Percentiles rank a stretch among this genome's conserved stretches.
Evolutionary conservation across 2,329 filamentous ascomycete genomes (phyloP).

Genomic region (Fusarium austroafricanum): DNA sequence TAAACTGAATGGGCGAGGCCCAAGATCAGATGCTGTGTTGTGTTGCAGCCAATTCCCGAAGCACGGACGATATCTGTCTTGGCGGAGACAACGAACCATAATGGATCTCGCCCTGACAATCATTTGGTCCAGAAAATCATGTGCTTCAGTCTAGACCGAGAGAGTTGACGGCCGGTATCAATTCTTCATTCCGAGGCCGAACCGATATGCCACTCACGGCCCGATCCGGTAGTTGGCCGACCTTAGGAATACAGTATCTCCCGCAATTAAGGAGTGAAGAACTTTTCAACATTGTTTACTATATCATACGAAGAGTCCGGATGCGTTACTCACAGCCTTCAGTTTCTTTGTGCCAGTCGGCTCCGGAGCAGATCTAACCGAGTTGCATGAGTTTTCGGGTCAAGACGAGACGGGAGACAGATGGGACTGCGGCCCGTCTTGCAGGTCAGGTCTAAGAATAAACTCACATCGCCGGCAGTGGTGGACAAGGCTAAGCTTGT

Average conservation of each 20-base stretch:
- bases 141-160: slow-evolving; percentile 1
- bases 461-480: slow-evolving; percentile 20
- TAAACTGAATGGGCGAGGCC: slow-evolving; percentile 4
- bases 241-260: neutral
- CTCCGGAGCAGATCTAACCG: neutral
- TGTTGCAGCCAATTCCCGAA: slow-evolving; percentile 7
- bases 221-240: slow-evolving; percentile 25
- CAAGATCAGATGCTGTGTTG: slow-evolving; percentile 5
- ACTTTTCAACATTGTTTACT: neutral
- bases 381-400: neutral
- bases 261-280: neutral
- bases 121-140: slow-evolving; percentile 3
- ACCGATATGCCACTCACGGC: neutral
- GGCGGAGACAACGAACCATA: slow-evolving; percentile 4
- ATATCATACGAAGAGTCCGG: neutral
- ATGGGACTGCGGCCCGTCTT: slow-evolving; percentile 35
- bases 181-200: slow-evolving; percentile 16
- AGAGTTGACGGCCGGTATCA: slow-evolving; percentile 6
- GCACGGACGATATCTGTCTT: slow-evolving; percentile 3
- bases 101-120: slow-evolving; percentile 4
- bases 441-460: slow-evolving; percentile 29
- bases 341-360: neutral
- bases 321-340: neutral
- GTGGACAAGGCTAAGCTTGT: neutral
- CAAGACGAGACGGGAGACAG: neutral